A percentile compares a stretch with the other conserved stretches of the same genome.
These are phyloP conservation scores for Ceriops zippeliana DNA, from an alignment of 345 rosid genomes.

Conservation along the genomic window DNA sequence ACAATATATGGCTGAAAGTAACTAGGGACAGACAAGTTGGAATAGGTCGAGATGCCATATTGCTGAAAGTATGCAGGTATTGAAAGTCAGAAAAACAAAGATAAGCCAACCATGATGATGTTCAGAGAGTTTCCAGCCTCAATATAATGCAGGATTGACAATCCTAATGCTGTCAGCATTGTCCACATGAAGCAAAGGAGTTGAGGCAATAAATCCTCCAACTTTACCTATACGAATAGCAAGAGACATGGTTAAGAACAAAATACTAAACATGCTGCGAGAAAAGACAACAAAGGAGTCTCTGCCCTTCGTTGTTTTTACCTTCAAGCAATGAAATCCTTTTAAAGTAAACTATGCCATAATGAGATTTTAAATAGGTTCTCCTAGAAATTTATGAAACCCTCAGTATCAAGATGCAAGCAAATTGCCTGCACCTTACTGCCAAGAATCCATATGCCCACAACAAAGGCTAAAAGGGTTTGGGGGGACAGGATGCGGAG, in stretches of 20 bases:
- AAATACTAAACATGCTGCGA: not conserved
- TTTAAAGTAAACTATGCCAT: not conserved
- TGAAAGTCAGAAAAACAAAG: conserved; percentile 81
- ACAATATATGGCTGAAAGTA: conserved; percentile 85
- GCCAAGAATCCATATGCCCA: not conserved
- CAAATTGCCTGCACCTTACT: not conserved
- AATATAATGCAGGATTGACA: conserved; percentile 88
- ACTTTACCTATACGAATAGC: conserved; percentile 63
- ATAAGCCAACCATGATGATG: conserved; percentile 84
- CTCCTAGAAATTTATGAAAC: conserved; percentile 32
- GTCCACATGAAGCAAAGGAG: conserved; percentile 99
- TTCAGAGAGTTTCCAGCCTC: conserved; percentile 98
- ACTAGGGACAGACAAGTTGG: conserved; percentile 72
- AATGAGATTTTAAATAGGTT: not conserved
- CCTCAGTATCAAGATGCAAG: not conserved
- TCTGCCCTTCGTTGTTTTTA: conserved; percentile 23
- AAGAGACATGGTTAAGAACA: conserved; percentile 2
- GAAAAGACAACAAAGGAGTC: conserved; percentile 1
- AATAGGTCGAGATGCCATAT: conserved; percentile 70
- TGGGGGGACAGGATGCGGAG: not conserved
- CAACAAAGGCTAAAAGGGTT: not conserved
- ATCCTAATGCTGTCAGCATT: conserved; percentile 85
- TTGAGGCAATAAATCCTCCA: conserved; percentile 93
- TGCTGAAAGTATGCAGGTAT: conserved; percentile 95
- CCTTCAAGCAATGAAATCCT: not conserved